A percentile compares a stretch with the other conserved stretches of the same genome.
These are phyloP conservation scores for Suhomyces coccinellae DNA, from an alignment of 1,139 yeast genomes.

Conservation along the genomic window DNA sequence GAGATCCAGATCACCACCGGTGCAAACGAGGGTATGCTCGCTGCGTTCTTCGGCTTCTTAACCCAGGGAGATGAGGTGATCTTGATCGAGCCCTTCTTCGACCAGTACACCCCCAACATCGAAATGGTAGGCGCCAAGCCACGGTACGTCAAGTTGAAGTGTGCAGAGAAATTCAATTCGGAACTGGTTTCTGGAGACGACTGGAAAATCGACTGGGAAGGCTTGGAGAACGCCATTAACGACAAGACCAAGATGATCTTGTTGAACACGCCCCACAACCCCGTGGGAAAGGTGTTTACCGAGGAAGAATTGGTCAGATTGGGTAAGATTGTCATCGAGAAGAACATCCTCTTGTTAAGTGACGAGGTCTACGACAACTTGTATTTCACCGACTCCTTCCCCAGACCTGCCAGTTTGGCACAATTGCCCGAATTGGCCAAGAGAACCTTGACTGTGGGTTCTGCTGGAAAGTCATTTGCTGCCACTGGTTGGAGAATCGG, in stretches of 20 bases:
- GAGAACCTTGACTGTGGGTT: slow-evolving; percentile 86
- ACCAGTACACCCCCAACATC: slow-evolving; percentile 91
- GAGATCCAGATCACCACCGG: slow-evolving; percentile 89
- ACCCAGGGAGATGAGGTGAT: slow-evolving; percentile 91
- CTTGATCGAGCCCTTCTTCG: slow-evolving; percentile 97
- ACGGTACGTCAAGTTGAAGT: slow-evolving; percentile 79
- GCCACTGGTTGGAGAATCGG: slow-evolving; percentile 99
- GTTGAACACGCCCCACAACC: slow-evolving; percentile 93
- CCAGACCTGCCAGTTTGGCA: slow-evolving; percentile 78
- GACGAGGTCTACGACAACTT: slow-evolving; percentile 96
- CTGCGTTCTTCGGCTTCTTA: slow-evolving; percentile 81
- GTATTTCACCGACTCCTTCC: slow-evolving; percentile 65
- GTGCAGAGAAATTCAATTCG: slow-evolving; percentile 71
- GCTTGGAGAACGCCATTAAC: slow-evolving; percentile 66
- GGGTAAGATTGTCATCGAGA: slow-evolving; percentile 79
- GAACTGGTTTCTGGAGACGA: slow-evolving; percentile 75
- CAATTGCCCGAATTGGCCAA: slow-evolving; percentile 69
- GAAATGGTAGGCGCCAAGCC: slow-evolving; percentile 92
- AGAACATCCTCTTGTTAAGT: slow-evolving; percentile 77
- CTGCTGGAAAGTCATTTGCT: slow-evolving; percentile 96
- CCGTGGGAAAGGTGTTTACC: slow-evolving; percentile 87
- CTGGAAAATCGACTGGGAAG: slow-evolving; percentile 83
- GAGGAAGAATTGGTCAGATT: slow-evolving; percentile 68
- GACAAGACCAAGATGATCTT: slow-evolving; percentile 81
- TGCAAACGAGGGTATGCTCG: slow-evolving; percentile 91